A percentile compares a stretch with the other conserved stretches of the same genome.
phyloP scores from a whole-genome alignment of 2,329 filamentous ascomycete genomes.

The Claviceps digitariae region DNA sequence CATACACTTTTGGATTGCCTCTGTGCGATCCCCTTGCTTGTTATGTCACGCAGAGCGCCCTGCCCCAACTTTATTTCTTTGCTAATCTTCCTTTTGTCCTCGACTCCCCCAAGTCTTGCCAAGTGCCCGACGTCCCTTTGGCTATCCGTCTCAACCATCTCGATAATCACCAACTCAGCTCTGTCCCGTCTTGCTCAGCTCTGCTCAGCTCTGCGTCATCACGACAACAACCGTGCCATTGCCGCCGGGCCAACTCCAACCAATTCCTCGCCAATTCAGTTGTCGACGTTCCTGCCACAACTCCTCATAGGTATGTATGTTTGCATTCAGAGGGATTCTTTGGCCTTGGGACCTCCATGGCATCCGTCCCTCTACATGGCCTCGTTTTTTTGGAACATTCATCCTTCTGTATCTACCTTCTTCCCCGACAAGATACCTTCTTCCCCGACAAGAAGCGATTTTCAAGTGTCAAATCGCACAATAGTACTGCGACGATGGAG shows the following conservation, averaged over 20 bases:
- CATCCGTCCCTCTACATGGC: too few species aligned
- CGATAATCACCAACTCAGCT: neutral
- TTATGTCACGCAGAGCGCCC: constrained; percentile 9
- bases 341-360: neutral
- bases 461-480: neutral
- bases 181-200: neutral
- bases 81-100: constrained; percentile 5
- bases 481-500: neutral
- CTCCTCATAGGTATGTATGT: neutral
- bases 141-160: neutral
- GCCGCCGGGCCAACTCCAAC: neutral
- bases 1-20: constrained; percentile 3
- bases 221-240: neutral
- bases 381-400: too few species aligned
- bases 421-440: too few species aligned
- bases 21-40: constrained; percentile 10
- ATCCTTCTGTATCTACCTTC: neutral
- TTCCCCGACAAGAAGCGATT: neutral
- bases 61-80: constrained; percentile 10
- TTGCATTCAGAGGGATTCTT: neutral
- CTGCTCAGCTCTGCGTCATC: neutral
- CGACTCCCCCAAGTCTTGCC: neutral
- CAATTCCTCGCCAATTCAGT: neutral
- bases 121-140: neutral
- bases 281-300: neutral